Conservation (phyloP, 2,329 filamentous ascomycete genomes). For the Sarocladium strictum region DNA sequence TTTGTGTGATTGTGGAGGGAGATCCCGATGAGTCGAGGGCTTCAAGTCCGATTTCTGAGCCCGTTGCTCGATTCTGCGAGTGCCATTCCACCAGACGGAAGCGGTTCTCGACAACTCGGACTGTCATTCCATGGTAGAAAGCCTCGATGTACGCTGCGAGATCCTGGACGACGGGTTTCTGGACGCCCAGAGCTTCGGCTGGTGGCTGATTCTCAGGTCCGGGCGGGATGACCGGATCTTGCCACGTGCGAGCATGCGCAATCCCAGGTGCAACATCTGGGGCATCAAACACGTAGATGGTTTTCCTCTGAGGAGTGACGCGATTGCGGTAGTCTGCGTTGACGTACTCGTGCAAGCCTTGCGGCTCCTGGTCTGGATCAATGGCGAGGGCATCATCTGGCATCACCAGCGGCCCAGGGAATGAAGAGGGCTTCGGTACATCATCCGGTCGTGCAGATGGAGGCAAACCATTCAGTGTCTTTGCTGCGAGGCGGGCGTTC, state of each 20-base stretch:
- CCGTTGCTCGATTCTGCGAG: constrained; percentile 6
- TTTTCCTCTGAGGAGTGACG: constrained; percentile 36
- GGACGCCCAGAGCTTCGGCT: no score
- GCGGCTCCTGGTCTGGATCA: constrained; percentile 44
- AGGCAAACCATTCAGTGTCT: not conserved
- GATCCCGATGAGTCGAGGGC: constrained; percentile 14
- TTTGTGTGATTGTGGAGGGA: constrained; percentile 33
- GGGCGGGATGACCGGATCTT: not conserved
- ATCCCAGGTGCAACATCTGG: not conserved
- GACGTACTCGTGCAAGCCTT: constrained; percentile 38
- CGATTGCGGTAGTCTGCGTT: constrained; percentile 39
- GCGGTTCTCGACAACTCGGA: constrained; percentile 34
- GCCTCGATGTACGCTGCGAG: constrained; percentile 31
- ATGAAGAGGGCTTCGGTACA: constrained; percentile 22
- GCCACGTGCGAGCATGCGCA: not conserved
- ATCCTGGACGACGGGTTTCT: constrained; percentile 20
- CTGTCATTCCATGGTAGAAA: constrained; percentile 48
- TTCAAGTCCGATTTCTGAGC: constrained; percentile 37
- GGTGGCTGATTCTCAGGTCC: constrained; percentile 9
- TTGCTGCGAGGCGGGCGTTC: not conserved
- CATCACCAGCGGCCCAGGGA: constrained; percentile 53
- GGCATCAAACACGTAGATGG: constrained; percentile 41
- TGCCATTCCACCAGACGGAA: constrained; percentile 47
- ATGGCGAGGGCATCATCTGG: constrained; percentile 52
- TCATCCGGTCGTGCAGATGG: not conserved